These are phyloP conservation scores for Xylariales sp. DNA, from an alignment of 2,329 filamentous ascomycete genomes.

Conservation along the genomic window DNA sequence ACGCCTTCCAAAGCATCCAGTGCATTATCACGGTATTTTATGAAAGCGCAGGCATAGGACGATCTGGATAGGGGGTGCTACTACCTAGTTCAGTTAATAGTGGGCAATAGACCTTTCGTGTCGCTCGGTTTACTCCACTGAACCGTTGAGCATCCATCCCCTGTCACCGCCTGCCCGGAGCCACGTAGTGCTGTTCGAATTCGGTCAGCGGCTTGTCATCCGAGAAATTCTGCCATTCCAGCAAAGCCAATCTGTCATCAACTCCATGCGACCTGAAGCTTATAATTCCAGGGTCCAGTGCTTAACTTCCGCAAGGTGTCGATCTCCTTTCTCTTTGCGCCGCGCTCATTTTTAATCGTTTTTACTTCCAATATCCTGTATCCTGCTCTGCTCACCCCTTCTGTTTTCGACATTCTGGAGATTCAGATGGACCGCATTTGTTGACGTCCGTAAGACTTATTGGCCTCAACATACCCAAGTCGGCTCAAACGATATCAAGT, in stretches of 20 bases:
- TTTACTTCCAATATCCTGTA: not conserved
- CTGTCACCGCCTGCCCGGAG: conserved; percentile 12
- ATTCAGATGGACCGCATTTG: too few species aligned
- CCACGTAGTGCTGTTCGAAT: not conserved
- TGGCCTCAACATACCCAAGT: too few species aligned
- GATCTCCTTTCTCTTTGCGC: not conserved
- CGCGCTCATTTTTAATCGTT: not conserved
- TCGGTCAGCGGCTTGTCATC: conserved; percentile 11
- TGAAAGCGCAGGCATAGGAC: too few species aligned
- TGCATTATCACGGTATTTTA: too few species aligned
- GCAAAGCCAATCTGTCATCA: conserved; percentile 23
- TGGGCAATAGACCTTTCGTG: too few species aligned
- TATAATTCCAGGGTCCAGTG: conserved; percentile 4
- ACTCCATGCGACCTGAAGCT: conserved; percentile 3
- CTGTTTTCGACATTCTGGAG: not conserved
- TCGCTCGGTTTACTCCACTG: not conserved
- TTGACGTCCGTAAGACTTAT: too few species aligned
- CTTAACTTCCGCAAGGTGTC: not conserved
- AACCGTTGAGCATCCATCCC: not conserved
- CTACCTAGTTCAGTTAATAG: too few species aligned
- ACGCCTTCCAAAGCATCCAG: too few species aligned
- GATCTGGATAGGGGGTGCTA: not conserved
- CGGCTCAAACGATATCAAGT: too few species aligned
- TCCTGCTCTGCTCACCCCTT: not conserved
- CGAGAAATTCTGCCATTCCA: conserved; percentile 23